Conservation (phyloP, 1,284 basidiomycete species). For the Cutaneotrichosporon arboriforme region DNA sequence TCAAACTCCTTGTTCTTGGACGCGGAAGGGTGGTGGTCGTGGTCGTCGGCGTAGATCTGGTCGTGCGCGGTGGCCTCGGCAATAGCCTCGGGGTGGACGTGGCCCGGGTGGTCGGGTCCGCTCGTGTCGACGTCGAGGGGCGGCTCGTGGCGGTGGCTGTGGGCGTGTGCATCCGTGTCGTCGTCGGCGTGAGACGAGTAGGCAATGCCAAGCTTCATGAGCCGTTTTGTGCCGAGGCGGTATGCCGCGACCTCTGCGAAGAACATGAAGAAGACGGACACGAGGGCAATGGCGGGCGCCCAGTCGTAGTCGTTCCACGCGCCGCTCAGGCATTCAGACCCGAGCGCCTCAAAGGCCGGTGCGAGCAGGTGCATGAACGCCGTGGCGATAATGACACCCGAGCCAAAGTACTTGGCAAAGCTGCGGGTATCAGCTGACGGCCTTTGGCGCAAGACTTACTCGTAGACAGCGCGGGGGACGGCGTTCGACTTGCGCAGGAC, state of each 20-base stretch:
- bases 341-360: slow-evolving; percentile 67
- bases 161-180: slow-evolving; percentile 57
- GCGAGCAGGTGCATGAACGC: slow-evolving; percentile 80
- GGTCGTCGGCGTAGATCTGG: background rate
- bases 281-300: slow-evolving; percentile 69
- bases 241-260: slow-evolving; percentile 78
- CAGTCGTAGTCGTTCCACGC: slow-evolving; percentile 73
- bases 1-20: slow-evolving; percentile 1
- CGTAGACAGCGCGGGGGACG: slow-evolving; percentile 64
- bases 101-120: slow-evolving; percentile 20
- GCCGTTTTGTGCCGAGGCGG: slow-evolving; percentile 51
- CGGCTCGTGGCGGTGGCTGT: slow-evolving; percentile 61
- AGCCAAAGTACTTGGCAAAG: slow-evolving; percentile 93
- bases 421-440: slow-evolving; percentile 30
- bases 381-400: slow-evolving; percentile 89
- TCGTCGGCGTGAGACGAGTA: slow-evolving; percentile 52
- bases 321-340: slow-evolving; percentile 64
- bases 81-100: slow-evolving; percentile 22
- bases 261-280: slow-evolving; percentile 77
- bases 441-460: slow-evolving; percentile 55
- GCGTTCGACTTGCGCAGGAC: slow-evolving; percentile 59
- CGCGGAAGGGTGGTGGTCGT: slow-evolving; percentile 5
- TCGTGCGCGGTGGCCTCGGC: slow-evolving; percentile 7
- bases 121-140: slow-evolving; percentile 31
- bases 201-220: slow-evolving; percentile 34